Evolutionary conservation across 129 eudicot species (phyloP).

Genomic region (Lactuca sativa): DNA sequence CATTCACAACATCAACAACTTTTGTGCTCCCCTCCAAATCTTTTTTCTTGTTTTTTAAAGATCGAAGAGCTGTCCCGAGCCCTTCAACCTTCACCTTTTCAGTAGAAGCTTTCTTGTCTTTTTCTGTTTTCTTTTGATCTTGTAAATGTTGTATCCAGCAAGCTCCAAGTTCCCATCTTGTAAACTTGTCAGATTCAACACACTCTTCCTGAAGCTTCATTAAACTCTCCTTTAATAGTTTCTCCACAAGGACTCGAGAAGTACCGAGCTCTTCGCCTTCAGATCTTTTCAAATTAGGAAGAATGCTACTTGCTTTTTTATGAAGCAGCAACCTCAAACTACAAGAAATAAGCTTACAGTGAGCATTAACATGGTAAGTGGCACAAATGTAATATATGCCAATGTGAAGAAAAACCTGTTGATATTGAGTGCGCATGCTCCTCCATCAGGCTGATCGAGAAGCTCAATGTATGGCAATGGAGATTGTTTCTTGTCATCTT

Average conservation of each 20-base stretch:
- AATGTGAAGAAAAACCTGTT: conserved; percentile 59
- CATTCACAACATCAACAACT: conserved; percentile 39
- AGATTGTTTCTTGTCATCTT: conserved; percentile 37
- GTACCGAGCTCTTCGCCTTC: conserved; percentile 53
- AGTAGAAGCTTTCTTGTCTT: conserved; percentile 74
- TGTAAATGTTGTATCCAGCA: conserved; percentile 99
- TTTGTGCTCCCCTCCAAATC: conserved; percentile 45
- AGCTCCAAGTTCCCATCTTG: conserved; percentile 99
- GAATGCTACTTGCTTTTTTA: conserved; percentile 45
- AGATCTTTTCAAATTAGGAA: conserved; percentile 33
- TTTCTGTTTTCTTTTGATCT: conserved; percentile 92
- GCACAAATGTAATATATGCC: background rate
- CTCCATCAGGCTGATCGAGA: conserved; percentile 97
- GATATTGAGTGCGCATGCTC: conserved; percentile 96
- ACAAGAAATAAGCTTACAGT: conserved; percentile 34
- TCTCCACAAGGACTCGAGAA: conserved; percentile 56
- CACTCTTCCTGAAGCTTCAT: conserved; percentile 72
- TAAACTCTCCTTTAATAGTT: conserved; percentile 69
- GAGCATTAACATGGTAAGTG: conserved; percentile 15
- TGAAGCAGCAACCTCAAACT: conserved; percentile 94
- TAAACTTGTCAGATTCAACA: conserved; percentile 48
- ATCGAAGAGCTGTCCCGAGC: conserved; percentile 88
- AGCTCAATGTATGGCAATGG: conserved; percentile 55
- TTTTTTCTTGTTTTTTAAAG: conserved; percentile 80
- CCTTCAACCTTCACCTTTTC: conserved; percentile 95